Conservation (phyloP, 768 basidiomycete genomes). For the Collybia mongolica region DNA sequence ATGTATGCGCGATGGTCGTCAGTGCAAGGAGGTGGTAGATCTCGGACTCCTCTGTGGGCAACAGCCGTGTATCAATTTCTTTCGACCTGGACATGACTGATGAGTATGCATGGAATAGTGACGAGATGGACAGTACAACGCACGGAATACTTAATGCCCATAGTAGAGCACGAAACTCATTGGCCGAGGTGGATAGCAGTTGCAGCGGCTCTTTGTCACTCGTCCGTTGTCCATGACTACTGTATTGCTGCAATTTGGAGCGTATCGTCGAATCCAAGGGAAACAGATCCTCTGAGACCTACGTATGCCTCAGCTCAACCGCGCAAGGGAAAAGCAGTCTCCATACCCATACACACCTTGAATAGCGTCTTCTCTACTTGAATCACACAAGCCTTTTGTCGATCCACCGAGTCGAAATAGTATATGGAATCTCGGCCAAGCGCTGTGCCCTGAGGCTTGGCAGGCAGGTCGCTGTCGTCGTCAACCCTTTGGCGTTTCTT, state of each 20-base stretch:
- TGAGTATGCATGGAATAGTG: background rate
- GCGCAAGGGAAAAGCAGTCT: background rate
- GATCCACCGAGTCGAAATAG: constrained; percentile 32
- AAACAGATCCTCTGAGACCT: background rate
- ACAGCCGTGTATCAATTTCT: constrained; percentile 40
- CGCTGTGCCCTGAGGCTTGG: background rate
- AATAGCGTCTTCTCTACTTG: constrained; percentile 45
- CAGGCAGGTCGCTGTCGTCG: constrained; percentile 19
- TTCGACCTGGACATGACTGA: constrained; percentile 31
- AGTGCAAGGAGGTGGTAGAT: constrained; percentile 42
- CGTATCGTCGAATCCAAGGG: too few species aligned
- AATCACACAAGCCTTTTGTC: constrained; percentile 38
- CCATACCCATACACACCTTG: constrained; percentile 42
- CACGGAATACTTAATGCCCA: constrained; percentile 55
- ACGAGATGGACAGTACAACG: constrained; percentile 17
- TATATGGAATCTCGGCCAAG: constrained; percentile 10
- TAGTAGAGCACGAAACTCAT: constrained; percentile 50
- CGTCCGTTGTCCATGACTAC: constrained; percentile 8
- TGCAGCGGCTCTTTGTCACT: constrained; percentile 36
- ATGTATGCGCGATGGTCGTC: constrained; percentile 47
- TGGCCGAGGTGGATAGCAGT: constrained; percentile 40
- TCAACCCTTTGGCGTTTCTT: constrained; percentile 27
- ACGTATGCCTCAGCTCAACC: background rate
- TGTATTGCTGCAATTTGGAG: too few species aligned
- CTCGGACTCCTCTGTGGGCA: constrained; percentile 29